A percentile compares a stretch with the other conserved stretches of the same genome.
Evolutionary conservation across 495 filamentous ascomycete genomes (phyloP).

Genomic region (Aspergillus incahuasiensis): DNA sequence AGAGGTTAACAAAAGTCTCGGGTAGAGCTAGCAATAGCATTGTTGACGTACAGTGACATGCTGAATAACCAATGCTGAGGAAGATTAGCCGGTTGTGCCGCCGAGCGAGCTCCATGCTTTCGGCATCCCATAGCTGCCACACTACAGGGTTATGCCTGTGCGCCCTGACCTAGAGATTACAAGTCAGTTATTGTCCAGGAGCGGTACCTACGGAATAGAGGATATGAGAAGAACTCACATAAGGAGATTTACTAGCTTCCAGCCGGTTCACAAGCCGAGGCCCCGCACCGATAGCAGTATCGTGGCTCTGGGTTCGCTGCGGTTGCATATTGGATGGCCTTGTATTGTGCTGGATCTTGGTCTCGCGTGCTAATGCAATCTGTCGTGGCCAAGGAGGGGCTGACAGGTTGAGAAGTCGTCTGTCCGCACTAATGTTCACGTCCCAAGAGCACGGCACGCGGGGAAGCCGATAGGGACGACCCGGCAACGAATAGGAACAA

Average conservation of each 20-base stretch:
- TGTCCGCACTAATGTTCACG: constrained; percentile 1
- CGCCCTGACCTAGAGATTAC: constrained; percentile 55
- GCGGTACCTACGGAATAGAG: background rate
- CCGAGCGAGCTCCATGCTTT: constrained; percentile 70
- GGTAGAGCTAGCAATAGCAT: background rate
- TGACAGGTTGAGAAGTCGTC: constrained; percentile 7
- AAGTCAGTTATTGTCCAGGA: constrained; percentile 9
- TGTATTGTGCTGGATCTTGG: constrained; percentile 16
- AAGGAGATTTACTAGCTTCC: constrained; percentile 71
- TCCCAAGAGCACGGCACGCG: constrained; percentile 1
- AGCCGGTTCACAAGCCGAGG: constrained; percentile 63
- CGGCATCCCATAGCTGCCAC: constrained; percentile 85
- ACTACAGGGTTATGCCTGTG: constrained; percentile 84
- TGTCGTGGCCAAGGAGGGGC: background rate
- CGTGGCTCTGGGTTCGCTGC: constrained; percentile 20
- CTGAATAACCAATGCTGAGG: constrained; percentile 91
- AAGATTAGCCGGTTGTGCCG: constrained; percentile 82
- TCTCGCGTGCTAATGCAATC: background rate
- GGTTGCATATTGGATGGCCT: constrained; percentile 24
- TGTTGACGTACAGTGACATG: constrained; percentile 74
- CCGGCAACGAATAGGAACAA: background rate
- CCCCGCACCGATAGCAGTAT: constrained; percentile 16
- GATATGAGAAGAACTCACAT: constrained; percentile 45
- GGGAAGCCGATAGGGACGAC: constrained; percentile 1
- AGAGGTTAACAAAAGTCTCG: constrained; percentile 11